Base-by-base conservation (phyloP, 306 rosid genomes). In the Cucumis hystrix region DNA sequence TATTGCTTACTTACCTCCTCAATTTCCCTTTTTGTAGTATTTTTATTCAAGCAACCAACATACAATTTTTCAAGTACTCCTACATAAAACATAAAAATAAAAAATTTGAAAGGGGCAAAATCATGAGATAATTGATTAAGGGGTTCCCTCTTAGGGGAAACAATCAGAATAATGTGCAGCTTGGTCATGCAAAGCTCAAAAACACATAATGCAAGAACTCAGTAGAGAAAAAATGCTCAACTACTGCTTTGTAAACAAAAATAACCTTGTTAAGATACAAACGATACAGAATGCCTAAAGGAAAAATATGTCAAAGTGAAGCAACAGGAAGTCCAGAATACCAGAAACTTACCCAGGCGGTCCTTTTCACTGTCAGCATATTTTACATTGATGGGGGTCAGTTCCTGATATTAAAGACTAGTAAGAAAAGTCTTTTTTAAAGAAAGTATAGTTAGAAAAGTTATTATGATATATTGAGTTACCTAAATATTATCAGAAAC, bases 1-100 rank as follows among this genome's bases (percentile, higher is more conserved):
- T 54, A 45, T 49, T 49, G 52, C 90, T 61, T 89, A 90, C 97
- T 61, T 89, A 92, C 97, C 71, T 94, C 97, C 85, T 87, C 96
- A 79, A 94, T 79, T n/a, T 94, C 98, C 79, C 82, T 83, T 76
- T 10, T 43, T 11, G 93, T 81, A 77, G 93, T 89, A 52, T 86
- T 90, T 82, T 17, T 84, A 84, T 83, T 80, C 84, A 94, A 74
- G 83, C 30, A 55, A 77, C 88, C 79, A 71, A 94, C 97, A 79
- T 85, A 92, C 82, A 94, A 86, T 83, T 84, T 89, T 78, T 89
- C 97, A 54, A 37, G 83, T 73, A 68, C 78, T 82, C 80, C 96
- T 90, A 78, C 79, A 81, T 83, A 47, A 54, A 79, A 77, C 79
- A 16, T 79, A 63, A 78, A 71, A 79, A 79, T 21, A 81, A 75